phyloP scores from a whole-genome alignment of 169 alveolate species.

The Cryptosporidium muris region DNA sequence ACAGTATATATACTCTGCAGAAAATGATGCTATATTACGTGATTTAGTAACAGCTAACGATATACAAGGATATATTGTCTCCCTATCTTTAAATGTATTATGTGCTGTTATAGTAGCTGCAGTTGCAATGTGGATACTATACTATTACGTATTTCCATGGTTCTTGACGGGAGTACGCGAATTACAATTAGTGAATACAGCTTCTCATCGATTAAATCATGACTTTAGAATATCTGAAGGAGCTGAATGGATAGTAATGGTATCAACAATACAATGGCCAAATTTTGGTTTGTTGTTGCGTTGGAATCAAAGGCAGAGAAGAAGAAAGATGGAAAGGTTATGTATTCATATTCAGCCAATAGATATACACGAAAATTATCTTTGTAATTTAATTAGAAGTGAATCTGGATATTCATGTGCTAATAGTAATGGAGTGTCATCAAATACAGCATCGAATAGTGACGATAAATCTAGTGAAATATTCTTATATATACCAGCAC shows the following conservation, averaged over 20 bases:
- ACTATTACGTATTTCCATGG: conserved; percentile 63
- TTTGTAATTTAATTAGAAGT: conserved; percentile 46
- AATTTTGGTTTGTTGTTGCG: conserved; percentile 74
- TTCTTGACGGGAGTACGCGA: conserved; percentile 52
- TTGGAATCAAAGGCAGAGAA: conserved; percentile 74
- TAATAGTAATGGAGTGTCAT: background rate
- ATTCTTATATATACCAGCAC: conserved; percentile 41
- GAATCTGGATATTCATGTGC: background rate
- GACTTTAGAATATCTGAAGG: conserved; percentile 71
- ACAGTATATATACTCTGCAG: conserved; percentile 46
- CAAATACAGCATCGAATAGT: too few species aligned
- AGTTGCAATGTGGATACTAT: conserved; percentile 54
- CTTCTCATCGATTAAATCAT: conserved; percentile 59
- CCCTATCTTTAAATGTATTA: conserved; percentile 21
- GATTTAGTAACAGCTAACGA: conserved; percentile 62
- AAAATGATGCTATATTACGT: conserved; percentile 42
- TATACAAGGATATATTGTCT: conserved; percentile 47
- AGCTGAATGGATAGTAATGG: conserved; percentile 75
- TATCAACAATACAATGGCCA: conserved; percentile 72
- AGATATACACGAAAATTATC: background rate
- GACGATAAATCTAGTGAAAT: background rate
- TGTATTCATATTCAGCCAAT: conserved; percentile 74
- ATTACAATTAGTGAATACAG: conserved; percentile 49
- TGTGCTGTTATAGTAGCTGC: conserved; percentile 53
- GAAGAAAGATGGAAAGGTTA: conserved; percentile 49